Percentiles rank a stretch among this genome's conserved stretches.
These are phyloP conservation scores for Debaryomycetaceae sp. DNA, from an alignment of 1,139 yeast species.

Conservation along the genomic window DNA sequence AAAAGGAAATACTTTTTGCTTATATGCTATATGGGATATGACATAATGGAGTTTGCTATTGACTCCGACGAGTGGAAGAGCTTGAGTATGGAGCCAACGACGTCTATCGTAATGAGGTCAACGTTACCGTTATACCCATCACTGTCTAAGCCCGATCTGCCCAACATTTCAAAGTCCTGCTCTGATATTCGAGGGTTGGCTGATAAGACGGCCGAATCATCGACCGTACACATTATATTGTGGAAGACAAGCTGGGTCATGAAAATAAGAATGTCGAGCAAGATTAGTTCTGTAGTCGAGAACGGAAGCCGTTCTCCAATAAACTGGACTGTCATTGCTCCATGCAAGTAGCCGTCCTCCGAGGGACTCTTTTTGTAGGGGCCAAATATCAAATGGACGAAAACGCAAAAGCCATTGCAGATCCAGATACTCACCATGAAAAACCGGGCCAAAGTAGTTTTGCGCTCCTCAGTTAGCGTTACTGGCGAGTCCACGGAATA, in stretches of 20 bases:
- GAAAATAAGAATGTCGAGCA: slow-evolving; percentile 26
- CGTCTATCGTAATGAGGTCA: slow-evolving; percentile 25
- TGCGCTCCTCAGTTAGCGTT: slow-evolving; percentile 23
- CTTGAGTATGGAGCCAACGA: slow-evolving; percentile 18
- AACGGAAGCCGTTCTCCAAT: slow-evolving; percentile 38
- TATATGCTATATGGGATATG: neutral
- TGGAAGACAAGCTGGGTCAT: slow-evolving; percentile 30
- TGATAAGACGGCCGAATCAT: slow-evolving; percentile 29
- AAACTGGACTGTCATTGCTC: slow-evolving; percentile 37
- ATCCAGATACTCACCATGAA: slow-evolving; percentile 23
- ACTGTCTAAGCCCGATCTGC: slow-evolving; percentile 12
- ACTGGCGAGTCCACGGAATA: slow-evolving; percentile 12
- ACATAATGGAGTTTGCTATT: neutral
- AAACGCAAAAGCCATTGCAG: slow-evolving; percentile 23
- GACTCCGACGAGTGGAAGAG: slow-evolving; percentile 12
- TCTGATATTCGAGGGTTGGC: slow-evolving; percentile 3
- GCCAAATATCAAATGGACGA: slow-evolving; percentile 31
- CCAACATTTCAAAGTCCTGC: neutral
- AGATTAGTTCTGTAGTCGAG: slow-evolving; percentile 23
- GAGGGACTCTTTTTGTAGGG: slow-evolving; percentile 14
- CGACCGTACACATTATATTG: slow-evolving; percentile 29
- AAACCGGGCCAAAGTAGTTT: slow-evolving; percentile 25
- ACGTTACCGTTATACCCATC: slow-evolving; percentile 46
- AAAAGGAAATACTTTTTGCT: too few relatives aligned
- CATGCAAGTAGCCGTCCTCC: slow-evolving; percentile 25